A percentile compares a stretch with the other conserved stretches of the same genome.
phyloP scores from a whole-genome alignment of 495 filamentous ascomycete species.

The Aspergillus diversus region DNA sequence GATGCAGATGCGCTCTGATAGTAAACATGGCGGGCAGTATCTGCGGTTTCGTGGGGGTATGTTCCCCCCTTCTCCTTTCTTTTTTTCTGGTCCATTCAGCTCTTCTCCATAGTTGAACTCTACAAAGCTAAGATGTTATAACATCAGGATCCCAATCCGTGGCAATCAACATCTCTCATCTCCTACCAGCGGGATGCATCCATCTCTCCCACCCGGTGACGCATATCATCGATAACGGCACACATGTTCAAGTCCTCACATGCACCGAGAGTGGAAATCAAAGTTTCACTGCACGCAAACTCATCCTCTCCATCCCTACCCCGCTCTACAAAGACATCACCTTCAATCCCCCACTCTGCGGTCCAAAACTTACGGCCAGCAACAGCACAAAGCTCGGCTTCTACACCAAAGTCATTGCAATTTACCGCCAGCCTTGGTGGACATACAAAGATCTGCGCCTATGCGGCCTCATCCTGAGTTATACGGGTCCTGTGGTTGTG shows the following conservation, averaged over 20 bases:
- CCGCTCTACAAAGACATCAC: constrained; percentile 35
- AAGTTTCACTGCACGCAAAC: constrained; percentile 31
- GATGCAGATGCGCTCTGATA: background rate
- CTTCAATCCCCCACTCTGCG: constrained; percentile 35
- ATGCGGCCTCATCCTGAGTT: constrained; percentile 32
- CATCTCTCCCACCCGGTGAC: constrained; percentile 14
- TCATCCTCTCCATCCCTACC: constrained; percentile 43
- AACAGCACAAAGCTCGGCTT: constrained; percentile 32
- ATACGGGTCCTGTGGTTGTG: constrained; percentile 38
- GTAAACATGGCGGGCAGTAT: constrained; percentile 35
- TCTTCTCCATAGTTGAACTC: background rate
- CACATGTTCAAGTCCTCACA: no score
- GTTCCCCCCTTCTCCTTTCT: no score
- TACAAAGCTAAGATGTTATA: no score
- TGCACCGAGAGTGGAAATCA: no score
- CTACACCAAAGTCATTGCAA: constrained; percentile 41
- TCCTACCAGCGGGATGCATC: constrained; percentile 8
- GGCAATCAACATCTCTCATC: no score
- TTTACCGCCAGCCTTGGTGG: constrained; percentile 47
- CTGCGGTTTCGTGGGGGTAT: constrained; percentile 21
- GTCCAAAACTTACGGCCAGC: constrained; percentile 17
- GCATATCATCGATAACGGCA: no score
- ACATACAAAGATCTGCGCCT: constrained; percentile 30
- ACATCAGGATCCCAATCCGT: no score
- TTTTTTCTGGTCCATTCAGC: background rate